Base-by-base conservation (phyloP, 768 basidiomycete genomes). In the Harrya chromipes region DNA sequence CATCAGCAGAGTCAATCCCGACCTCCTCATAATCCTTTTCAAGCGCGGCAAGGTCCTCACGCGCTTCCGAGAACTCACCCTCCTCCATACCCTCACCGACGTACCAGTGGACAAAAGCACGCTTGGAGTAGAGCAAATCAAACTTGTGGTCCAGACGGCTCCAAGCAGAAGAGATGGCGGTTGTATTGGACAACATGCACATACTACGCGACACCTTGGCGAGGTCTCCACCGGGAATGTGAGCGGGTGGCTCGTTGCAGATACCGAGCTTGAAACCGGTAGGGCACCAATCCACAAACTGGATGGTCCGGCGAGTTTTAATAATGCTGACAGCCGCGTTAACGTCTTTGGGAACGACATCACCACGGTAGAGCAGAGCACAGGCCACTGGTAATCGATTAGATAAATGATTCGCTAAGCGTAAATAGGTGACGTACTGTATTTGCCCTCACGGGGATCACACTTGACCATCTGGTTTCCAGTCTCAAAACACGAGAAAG, bases 31-130 rank as follows among this genome's bases (percentile, higher is more conserved):
- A 94, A 58, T 93, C 92, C 71, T 93, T 97, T 79, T 97, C 95
- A 47, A 99, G 84, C n/a, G 95, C 95, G n/a, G 95, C 97, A 50
- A 99, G 85, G 69, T 99, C 95, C 74, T 99, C 97, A 52, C 95
- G 88, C 17, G 95, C 95, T 76, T 97, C 95, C 17, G 92, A 94
- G 76, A 98, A 97, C 75, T 99, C 95, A 68, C 95, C 95, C 81
- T 87, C 84, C 67, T 87, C 83, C 83, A 87, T 87, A 65, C 85
- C 83, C 68, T 87, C 84, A 53, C 85, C 83, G 52, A 85, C 84
- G 68, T 89, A 82, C 81, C 79, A 77, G 66, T 79, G 75, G 9
- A 77, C 74, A 56, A 79, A 70, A 20, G 70, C 72, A 57, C 82
- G 77, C 76, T 84, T 68, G 69, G 84, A 85, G 74, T 87, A 87